Conservation (phyloP, 1,139 yeast species). For the Kodamaea arcana region DNA sequence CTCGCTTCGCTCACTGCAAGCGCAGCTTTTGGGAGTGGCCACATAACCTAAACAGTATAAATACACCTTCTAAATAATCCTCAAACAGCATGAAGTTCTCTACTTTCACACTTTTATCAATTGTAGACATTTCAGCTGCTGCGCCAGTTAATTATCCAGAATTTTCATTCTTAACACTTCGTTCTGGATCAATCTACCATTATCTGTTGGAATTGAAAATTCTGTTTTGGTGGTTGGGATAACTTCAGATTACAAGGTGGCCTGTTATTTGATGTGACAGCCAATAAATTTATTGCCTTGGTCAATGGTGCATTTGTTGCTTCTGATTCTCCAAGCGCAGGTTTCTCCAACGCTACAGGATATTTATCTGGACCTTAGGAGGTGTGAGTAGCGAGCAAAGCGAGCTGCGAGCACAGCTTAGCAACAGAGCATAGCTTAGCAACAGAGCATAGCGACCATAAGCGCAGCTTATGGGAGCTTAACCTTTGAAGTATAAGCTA, state of each 20-base stretch:
- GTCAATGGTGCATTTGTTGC: slow-evolving; percentile 11
- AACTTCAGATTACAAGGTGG: slow-evolving; percentile 16
- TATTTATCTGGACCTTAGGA: too few species aligned
- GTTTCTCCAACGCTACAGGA: slow-evolving; percentile 15
- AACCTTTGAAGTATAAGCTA: too few species aligned
- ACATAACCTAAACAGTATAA: too few species aligned
- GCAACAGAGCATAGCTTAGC: too few species aligned
- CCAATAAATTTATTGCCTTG: slow-evolving; percentile 14
- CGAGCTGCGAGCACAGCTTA: too few species aligned
- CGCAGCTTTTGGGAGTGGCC: too few species aligned
- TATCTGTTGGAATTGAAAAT: slow-evolving; percentile 9
- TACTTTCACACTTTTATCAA: slow-evolving; percentile 15
- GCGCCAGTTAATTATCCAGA: slow-evolving; percentile 11
- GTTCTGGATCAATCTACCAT: slow-evolving; percentile 24
- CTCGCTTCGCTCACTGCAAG: too few species aligned
- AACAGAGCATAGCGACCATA: too few species aligned
- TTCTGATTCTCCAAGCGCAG: slow-evolving; percentile 13
- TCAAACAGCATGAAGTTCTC: slow-evolving; percentile 5
- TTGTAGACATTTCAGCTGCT: slow-evolving; percentile 22
- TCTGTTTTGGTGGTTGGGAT: slow-evolving; percentile 15
- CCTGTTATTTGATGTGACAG: slow-evolving; percentile 16
- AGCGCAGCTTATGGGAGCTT: too few species aligned
- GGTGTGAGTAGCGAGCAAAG: too few species aligned
- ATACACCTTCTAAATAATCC: too few species aligned
- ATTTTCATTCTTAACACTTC: slow-evolving; percentile 18